Base-by-base conservation (phyloP, 306 rosid species). In the Acacia acuminata region DNA sequence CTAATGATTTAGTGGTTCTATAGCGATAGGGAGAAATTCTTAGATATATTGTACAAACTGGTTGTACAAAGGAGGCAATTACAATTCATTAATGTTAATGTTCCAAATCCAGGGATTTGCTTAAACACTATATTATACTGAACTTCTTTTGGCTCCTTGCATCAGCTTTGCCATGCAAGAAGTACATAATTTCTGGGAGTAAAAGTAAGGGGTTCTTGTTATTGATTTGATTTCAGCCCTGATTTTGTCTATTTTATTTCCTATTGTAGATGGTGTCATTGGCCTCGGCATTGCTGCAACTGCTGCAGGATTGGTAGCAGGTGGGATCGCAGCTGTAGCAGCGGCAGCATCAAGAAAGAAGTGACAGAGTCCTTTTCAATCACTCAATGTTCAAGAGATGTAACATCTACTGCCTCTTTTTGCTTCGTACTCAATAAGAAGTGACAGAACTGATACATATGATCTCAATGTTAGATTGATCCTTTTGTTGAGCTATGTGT, bases 201-300 rank as follows among this genome's bases (percentile, higher is more conserved):
- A 24, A 61, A 69, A 56, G 71, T 36, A 34, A 70, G 58, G n/a
- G 51, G 27, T 53, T 40, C 44, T 51, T 74, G 45, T 60, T 67
- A 60, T 75, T 76, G 64, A 53, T 79, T 77, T 69, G 77, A 78
- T 47, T n/a, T 38, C 55, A 84, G 22, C 68, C 56, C 84, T 79
- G 84, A 67, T 71, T 25, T 66, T 66, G n/a, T 66, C 30, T 30
- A 8, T 38, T 70, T 20, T n/a, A 19, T 3, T 8, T 20, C 45
- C 20, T 20, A 53, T 82, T 87, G 92, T 87, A 95, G 99, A 95
- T 86, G 99, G 99, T 43, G 88, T 91, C 72, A 90, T 95, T 64
- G 99, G 99, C 44, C 70, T 95, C 2, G 99, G 99, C 88, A 88
- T 95, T 73, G 90, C 98, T 7, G 97, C 96, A 44, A 86, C 98